Percentiles rank a stretch among this genome's conserved stretches.
Conservation (phyloP, 495 filamentous ascomycete species). For the Penicillium goetzii region DNA sequence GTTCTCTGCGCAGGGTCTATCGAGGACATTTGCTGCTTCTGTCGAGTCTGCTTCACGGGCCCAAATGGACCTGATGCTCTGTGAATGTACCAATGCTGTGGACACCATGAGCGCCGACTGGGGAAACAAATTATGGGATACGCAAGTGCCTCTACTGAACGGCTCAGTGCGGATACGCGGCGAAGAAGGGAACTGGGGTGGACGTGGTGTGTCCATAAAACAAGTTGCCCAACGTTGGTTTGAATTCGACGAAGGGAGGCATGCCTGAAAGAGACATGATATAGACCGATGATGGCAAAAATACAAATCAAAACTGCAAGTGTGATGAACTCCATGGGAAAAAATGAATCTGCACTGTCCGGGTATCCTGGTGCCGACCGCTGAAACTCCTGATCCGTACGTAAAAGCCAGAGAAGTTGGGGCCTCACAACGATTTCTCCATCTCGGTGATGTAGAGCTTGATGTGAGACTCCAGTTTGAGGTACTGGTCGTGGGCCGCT, state of each 20-base stretch:
- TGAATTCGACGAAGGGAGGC: constrained; percentile 45
- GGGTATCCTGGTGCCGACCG: constrained; percentile 51
- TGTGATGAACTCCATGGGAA: constrained; percentile 27
- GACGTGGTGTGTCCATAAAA: constrained; percentile 67
- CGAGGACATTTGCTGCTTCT: constrained; percentile 65
- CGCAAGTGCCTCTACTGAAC: constrained; percentile 65
- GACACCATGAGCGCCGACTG: constrained; percentile 29
- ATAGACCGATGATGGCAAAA: constrained; percentile 18
- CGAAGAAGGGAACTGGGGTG: constrained; percentile 63
- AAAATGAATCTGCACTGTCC: constrained; percentile 35
- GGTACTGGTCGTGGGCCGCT: constrained; percentile 83
- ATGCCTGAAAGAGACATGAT: constrained; percentile 8
- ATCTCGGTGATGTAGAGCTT: constrained; percentile 98
- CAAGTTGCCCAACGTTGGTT: constrained; percentile 76
- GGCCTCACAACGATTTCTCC: constrained; percentile 79
- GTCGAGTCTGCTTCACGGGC: constrained; percentile 63
- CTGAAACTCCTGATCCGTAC: constrained; percentile 43
- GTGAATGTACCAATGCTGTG: constrained; percentile 45
- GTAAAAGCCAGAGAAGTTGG: constrained; percentile 27
- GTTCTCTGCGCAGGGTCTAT: constrained; percentile 82
- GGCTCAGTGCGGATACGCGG: constrained; percentile 56
- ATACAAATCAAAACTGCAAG: constrained; percentile 16
- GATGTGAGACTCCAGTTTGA: constrained; percentile 96
- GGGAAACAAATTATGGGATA: constrained; percentile 52
- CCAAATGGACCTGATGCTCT: constrained; percentile 43